Evolutionary conservation across 2,329 filamentous ascomycete genomes (phyloP), one percentile per base, ranked within the genome.

Genomic region (Blastomyces silverae): DNA sequence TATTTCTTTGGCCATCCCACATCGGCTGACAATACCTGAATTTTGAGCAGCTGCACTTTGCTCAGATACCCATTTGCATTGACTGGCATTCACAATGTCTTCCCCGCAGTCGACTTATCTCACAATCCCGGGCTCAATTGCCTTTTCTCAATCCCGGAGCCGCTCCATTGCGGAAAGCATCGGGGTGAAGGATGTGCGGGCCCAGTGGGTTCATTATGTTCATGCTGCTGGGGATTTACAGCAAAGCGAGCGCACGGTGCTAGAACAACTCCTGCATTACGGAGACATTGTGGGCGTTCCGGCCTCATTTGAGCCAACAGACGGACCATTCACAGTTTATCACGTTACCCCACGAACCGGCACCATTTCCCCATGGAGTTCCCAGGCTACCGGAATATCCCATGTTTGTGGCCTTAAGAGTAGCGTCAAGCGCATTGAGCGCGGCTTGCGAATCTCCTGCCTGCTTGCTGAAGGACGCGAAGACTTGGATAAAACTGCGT

Each of bases 291-390:
- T 79, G 67, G 79, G 80, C 66, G 76, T 80, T 37, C 74, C 74
- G 44, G 70, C 74, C 46, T 71, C 77, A 57, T 73, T 81, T 78
- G 67, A 76, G 71, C 71, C 79, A 77, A 70, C 78, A 67, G 82
- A 84, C 66, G 79, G 82, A 63, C 76, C 81, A 65, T 80, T 81
- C 55, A 78, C 83, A 60, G 81, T 87, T 67, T 84, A 90, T 74
- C 91, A 92, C 74, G 83, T 96, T 65, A 87, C 85, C 58, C 93
- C 93, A 25, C 86, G 93, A 69, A 89, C 90, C 22, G 86, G 86
- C 71, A 92, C 86, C 1, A 87, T 96, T 70, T 97, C 92, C 52
- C 94, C 94, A 74, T 99, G 94, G 94, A 97, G 92, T 78, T 96
- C 92, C 64, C 92, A 97, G 77, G 93, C 92, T 37, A 96, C 93